phyloP scores from a whole-genome alignment of 2,329 filamentous ascomycete genomes.

The Magnaporthiopsis incrustans region DNA sequence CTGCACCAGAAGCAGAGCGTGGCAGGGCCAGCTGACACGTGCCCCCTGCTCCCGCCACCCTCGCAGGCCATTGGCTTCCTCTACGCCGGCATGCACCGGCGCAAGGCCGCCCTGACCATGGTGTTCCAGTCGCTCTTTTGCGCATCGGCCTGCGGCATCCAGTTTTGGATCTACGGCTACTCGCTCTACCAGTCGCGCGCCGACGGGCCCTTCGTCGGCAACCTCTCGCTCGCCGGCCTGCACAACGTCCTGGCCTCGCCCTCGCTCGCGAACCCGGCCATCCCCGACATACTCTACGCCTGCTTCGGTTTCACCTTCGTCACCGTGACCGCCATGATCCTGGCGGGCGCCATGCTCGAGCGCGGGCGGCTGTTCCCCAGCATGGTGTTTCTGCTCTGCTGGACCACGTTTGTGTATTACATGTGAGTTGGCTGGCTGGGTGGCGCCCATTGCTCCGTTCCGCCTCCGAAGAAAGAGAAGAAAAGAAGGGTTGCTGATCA shows the following conservation, averaged over 20 bases:
- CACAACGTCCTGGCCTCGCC: slow-evolving; percentile 53
- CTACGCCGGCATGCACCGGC: slow-evolving; percentile 54
- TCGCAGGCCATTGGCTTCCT: slow-evolving; percentile 49
- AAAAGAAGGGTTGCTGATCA: background rate
- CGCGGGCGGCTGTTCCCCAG: slow-evolving; percentile 40
- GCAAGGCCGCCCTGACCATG: slow-evolving; percentile 53
- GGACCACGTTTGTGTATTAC: slow-evolving; percentile 60
- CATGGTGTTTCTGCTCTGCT: slow-evolving; percentile 55
- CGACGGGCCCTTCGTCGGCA: slow-evolving; percentile 54
- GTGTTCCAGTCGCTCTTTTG: slow-evolving; percentile 57
- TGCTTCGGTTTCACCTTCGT: slow-evolving; percentile 59
- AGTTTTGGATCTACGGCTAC: slow-evolving; percentile 59
- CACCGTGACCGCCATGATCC: slow-evolving; percentile 53
- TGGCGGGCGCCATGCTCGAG: slow-evolving; percentile 54
- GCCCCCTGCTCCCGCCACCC: no score
- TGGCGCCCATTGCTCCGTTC: background rate
- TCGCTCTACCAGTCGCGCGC: slow-evolving; percentile 53
- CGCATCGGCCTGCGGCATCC: slow-evolving; percentile 44
- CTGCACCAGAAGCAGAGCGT: no score
- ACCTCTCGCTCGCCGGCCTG: slow-evolving; percentile 53
- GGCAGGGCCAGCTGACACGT: no score
- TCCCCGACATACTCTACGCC: slow-evolving; percentile 60
- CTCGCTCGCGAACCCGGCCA: slow-evolving; percentile 43
- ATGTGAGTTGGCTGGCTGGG: slow-evolving; percentile 16
- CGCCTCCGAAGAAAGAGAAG: no score